Percentiles rank a stretch among this genome's conserved stretches.
These are phyloP conservation scores for Talaromyces sp. DNA, from an alignment of 2,329 filamentous ascomycete species.

Conservation along the genomic window DNA sequence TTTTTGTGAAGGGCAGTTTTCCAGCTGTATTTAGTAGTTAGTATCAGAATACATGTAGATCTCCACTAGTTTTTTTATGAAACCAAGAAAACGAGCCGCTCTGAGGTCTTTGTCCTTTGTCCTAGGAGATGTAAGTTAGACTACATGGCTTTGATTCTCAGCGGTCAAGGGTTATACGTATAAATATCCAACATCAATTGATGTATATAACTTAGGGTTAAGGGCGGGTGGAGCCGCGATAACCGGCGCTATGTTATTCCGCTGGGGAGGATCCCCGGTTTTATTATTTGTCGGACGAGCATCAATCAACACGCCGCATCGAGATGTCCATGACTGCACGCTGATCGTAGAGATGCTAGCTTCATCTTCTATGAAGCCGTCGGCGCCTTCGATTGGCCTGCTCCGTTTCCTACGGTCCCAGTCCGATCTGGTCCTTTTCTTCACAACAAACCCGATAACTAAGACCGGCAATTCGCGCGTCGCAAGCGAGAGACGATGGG, in stretches of 20 bases:
- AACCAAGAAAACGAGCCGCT: no score
- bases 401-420: conserved; percentile 71
- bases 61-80: no score
- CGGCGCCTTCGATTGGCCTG: conserved; percentile 52
- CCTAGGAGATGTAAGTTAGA: no score
- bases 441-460: conserved; percentile 34
- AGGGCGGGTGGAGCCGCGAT: neutral
- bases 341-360: conserved; percentile 31
- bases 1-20: no score
- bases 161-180: no score
- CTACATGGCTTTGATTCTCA: no score
- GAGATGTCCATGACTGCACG: neutral
- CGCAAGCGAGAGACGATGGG: conserved; percentile 13
- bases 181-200: no score
- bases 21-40: no score
- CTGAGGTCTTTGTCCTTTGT: no score
- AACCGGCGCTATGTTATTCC: neutral
- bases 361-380: conserved; percentile 28
- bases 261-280: neutral
- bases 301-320: neutral
- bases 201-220: neutral
- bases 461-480: conserved; percentile 4
- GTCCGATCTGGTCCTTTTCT: conserved; percentile 56
- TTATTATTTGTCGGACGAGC: neutral
- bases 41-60: no score